Percentiles rank a stretch among this genome's conserved stretches.
Conservation (phyloP, 805 yeast species). For the Hyphopichia homilentoma region DNA sequence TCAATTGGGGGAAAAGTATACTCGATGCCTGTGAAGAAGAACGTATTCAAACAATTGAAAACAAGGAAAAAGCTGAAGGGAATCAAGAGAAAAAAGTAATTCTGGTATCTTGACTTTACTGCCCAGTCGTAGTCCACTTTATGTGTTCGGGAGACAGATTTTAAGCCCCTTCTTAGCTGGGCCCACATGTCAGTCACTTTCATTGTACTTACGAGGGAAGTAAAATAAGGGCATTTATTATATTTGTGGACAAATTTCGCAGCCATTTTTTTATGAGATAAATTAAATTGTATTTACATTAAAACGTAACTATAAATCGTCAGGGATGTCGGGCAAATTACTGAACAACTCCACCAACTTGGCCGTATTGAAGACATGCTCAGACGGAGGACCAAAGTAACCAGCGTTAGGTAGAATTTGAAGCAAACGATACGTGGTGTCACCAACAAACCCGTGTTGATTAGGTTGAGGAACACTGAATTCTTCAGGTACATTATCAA, state of each 20-base stretch:
- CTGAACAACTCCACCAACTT: slow-evolving; percentile 45
- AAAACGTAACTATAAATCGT: too few relatives aligned
- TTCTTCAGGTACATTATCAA: neutral
- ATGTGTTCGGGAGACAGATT: too few relatives aligned
- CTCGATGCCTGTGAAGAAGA: slow-evolving; percentile 3
- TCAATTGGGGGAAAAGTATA: slow-evolving; percentile 14
- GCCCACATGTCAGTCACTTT: too few relatives aligned
- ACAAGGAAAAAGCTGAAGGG: neutral
- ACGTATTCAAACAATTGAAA: slow-evolving; percentile 5
- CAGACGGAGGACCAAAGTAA: slow-evolving; percentile 44
- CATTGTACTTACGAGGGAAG: too few relatives aligned
- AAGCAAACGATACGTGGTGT: slow-evolving; percentile 40
- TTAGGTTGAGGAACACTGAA: slow-evolving; percentile 2
- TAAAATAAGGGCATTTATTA: too few relatives aligned
- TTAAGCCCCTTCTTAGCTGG: too few relatives aligned
- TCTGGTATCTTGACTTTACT: slow-evolving; percentile 1
- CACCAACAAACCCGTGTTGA: slow-evolving; percentile 28
- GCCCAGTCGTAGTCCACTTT: neutral
- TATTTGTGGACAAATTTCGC: slow-evolving; percentile 1
- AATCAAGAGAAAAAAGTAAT: slow-evolving; percentile 1
- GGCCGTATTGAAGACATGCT: slow-evolving; percentile 51
- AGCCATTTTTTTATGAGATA: slow-evolving; percentile 1
- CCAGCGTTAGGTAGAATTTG: slow-evolving; percentile 59
- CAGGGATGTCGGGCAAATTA: slow-evolving; percentile 23
- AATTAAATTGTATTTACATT: too few relatives aligned